Conservation (phyloP, 2,329 filamentous ascomycete species). For the Fusarium mexicanum region DNA sequence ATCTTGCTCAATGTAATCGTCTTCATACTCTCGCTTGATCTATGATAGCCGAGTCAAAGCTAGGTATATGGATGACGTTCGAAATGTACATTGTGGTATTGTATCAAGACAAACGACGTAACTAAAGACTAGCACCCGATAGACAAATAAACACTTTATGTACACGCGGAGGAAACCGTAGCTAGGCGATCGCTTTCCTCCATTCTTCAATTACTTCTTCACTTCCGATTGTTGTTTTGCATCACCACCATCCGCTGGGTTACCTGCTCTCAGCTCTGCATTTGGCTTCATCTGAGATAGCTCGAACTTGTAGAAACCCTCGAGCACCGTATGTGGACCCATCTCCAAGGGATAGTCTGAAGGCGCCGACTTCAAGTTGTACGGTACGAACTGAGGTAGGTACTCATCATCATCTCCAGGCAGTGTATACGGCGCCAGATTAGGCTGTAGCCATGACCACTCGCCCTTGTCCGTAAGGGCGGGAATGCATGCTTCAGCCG, state of each 20-base stretch:
- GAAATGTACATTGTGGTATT: too few relatives aligned
- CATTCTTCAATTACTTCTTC: neutral
- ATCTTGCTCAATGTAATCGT: too few relatives aligned
- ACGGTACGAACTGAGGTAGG: neutral
- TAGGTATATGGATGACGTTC: too few relatives aligned
- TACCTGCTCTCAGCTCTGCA: neutral
- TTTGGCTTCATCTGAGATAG: neutral
- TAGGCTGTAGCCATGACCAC: neutral
- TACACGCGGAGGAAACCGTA: neutral
- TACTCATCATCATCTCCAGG: neutral
- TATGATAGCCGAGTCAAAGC: too few relatives aligned
- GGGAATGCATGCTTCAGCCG: neutral
- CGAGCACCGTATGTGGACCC: neutral
- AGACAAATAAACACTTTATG: too few relatives aligned
- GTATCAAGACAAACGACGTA: too few relatives aligned
- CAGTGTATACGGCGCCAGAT: fast-evolving
- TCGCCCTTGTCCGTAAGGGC: neutral
- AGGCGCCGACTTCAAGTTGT: neutral
- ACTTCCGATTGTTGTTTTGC: neutral
- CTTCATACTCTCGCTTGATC: too few relatives aligned
- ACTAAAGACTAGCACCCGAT: too few relatives aligned
- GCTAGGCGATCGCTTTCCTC: fast-evolving
- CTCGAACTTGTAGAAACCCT: neutral
- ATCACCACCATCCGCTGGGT: neutral
- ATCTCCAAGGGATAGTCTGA: neutral